phyloP scores from a whole-genome alignment of 1,284 basidiomycete species.

The Ustilago loliicola region DNA sequence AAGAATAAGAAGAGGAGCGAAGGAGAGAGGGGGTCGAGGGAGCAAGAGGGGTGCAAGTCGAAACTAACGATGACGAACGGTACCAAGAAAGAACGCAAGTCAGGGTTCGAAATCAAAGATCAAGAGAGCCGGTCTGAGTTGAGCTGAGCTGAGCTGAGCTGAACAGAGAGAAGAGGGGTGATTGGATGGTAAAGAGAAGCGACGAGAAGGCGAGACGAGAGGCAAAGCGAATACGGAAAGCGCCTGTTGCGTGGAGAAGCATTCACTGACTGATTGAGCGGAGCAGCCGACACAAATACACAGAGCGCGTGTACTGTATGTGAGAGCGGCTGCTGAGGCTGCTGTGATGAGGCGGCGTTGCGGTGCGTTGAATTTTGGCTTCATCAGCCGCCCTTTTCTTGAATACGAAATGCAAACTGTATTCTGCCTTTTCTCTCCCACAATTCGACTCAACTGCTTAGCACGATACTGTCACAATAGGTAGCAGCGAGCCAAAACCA shows the following conservation, averaged over 20 bases:
- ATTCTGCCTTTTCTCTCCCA: conserved; percentile 12
- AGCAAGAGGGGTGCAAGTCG: conserved; percentile 3
- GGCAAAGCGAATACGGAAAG: background rate
- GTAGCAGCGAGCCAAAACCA: background rate
- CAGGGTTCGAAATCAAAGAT: background rate
- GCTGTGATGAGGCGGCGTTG: conserved; percentile 10
- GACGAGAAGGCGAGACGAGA: background rate
- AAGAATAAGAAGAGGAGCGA: background rate
- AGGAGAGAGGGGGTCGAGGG: background rate
- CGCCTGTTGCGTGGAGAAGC: background rate
- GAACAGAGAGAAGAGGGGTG: background rate
- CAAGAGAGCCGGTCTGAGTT: background rate
- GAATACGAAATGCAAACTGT: no score
- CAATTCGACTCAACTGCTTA: background rate
- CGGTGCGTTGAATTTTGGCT: conserved; percentile 19
- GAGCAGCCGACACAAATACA: background rate
- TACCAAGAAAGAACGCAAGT: conserved; percentile 9
- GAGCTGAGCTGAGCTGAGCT: background rate
- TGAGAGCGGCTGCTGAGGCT: background rate
- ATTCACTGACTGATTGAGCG: no score
- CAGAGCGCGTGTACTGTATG: background rate
- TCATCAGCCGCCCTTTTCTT: conserved; percentile 15
- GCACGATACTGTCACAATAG: background rate
- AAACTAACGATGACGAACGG: conserved; percentile 17
- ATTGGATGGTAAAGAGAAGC: conserved; percentile 1